A percentile compares a stretch with the other conserved stretches of the same genome.
These are phyloP conservation scores for Chloromonas sp. DNA, from an alignment of 163 green algal species.

Conservation along the genomic window DNA sequence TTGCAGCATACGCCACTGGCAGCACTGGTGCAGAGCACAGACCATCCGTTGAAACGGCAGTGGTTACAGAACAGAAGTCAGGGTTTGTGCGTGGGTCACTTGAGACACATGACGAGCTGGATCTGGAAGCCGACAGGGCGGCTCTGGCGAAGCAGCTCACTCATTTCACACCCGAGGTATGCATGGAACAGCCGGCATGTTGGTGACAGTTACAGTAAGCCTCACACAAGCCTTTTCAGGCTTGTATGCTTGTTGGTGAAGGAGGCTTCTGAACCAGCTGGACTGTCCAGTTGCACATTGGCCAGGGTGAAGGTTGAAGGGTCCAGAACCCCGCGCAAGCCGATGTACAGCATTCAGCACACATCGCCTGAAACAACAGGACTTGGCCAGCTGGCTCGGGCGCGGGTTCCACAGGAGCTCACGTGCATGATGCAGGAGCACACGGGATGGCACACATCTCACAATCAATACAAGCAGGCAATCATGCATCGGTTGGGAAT, in stretches of 20 bases:
- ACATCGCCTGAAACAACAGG: no score
- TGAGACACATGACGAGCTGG: not conserved
- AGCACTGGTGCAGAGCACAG: not conserved
- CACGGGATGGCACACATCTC: not conserved
- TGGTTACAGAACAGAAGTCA: not conserved
- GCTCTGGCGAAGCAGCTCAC: not conserved
- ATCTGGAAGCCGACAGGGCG: not conserved
- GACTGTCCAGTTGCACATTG: not conserved
- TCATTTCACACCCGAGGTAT: not conserved
- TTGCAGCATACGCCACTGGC: not conserved
- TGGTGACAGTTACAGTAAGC: not conserved
- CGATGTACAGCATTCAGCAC: no score
- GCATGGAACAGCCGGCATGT: not conserved
- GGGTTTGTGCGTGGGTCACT: not conserved
- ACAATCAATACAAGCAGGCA: not conserved
- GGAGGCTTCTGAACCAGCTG: not conserved
- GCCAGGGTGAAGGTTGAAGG: not conserved
- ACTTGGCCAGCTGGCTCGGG: no score
- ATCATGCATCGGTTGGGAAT: not conserved
- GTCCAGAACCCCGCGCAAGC: no score
- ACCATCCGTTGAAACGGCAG: not conserved
- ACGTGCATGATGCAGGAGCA: no score
- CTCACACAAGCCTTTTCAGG: no score
- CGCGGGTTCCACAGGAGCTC: no score
- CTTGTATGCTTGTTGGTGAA: no score